Evolutionary conservation across 495 filamentous ascomycete species (phyloP).

Genomic region (Tuber melanosporum): DNA sequence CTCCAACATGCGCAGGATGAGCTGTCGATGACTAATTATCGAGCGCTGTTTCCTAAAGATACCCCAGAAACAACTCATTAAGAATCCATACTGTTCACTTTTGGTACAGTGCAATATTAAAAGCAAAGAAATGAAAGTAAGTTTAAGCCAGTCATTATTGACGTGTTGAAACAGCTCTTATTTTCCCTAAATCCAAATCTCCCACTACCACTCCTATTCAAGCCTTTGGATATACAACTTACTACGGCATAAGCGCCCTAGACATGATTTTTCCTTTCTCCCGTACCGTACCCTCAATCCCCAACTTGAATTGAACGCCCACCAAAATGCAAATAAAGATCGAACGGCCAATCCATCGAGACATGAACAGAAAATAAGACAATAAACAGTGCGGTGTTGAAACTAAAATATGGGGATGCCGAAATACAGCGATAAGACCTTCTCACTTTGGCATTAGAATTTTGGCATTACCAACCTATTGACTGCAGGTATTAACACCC

Average conservation of each 20-base stretch:
- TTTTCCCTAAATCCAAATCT: not conserved
- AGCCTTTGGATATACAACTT: not conserved
- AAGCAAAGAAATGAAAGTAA: not conserved
- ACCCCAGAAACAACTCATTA: not conserved
- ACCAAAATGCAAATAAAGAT: not conserved
- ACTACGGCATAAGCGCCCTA: not conserved
- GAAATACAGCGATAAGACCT: not conserved
- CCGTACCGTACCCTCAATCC: not conserved
- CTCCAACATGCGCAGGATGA: not conserved
- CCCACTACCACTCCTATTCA: not conserved
- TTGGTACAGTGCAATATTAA: not conserved
- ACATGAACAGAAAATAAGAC: not conserved
- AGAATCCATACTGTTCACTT: not conserved
- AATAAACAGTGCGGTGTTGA: not conserved
- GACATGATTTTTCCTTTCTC: not conserved
- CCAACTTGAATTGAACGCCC: slow-evolving; percentile 1
- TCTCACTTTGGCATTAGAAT: not conserved
- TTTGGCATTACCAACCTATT: not conserved
- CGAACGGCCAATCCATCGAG: not conserved
- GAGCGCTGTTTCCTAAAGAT: not conserved
- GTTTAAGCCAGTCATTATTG: not conserved
- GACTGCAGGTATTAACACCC: not conserved
- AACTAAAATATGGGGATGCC: not conserved
- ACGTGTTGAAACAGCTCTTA: not conserved
- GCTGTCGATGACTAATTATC: not conserved